phyloP scores from a whole-genome alignment of 228 moss, liverwort and hornwort species.

The Sphagnum magellanicum region DNA sequence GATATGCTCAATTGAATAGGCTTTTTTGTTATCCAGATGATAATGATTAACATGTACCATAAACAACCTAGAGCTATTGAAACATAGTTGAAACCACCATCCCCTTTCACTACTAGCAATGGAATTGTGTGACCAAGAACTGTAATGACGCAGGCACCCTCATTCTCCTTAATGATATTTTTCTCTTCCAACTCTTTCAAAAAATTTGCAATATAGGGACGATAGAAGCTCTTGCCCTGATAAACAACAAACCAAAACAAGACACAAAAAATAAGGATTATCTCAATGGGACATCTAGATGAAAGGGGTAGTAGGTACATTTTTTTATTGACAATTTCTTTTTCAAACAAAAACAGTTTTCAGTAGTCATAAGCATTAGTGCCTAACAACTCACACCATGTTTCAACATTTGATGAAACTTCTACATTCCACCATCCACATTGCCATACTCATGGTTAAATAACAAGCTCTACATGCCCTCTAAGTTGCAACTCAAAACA shows the following conservation, averaged over 20 bases:
- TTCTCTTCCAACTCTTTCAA: slow-evolving; percentile 38
- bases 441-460: too few relatives aligned
- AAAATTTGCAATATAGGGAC: slow-evolving; percentile 64
- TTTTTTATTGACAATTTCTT: slow-evolving; percentile 42
- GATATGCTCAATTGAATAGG: too few relatives aligned
- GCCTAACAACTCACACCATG: slow-evolving; percentile 67
- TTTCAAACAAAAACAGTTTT: slow-evolving; percentile 76
- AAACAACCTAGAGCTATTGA: slow-evolving; percentile 83
- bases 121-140: slow-evolving; percentile 58
- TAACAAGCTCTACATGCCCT: too few relatives aligned
- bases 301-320: too few relatives aligned
- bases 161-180: slow-evolving; percentile 61
- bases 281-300: too few relatives aligned
- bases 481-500: too few relatives aligned
- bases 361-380: slow-evolving; percentile 36
- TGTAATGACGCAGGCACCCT: slow-evolving; percentile 63
- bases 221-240: slow-evolving; percentile 87
- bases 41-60: slow-evolving; percentile 25
- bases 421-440: slow-evolving; percentile 14
- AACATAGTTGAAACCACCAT: slow-evolving; percentile 89
- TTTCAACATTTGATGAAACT: slow-evolving; percentile 48
- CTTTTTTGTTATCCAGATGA: too few relatives aligned
- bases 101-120: slow-evolving; percentile 76
- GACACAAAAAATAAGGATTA: too few relatives aligned
- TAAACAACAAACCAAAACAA: neutral